phyloP scores from a whole-genome alignment of 441 rosid genomes.

The Erodium chrysanthum region DNA sequence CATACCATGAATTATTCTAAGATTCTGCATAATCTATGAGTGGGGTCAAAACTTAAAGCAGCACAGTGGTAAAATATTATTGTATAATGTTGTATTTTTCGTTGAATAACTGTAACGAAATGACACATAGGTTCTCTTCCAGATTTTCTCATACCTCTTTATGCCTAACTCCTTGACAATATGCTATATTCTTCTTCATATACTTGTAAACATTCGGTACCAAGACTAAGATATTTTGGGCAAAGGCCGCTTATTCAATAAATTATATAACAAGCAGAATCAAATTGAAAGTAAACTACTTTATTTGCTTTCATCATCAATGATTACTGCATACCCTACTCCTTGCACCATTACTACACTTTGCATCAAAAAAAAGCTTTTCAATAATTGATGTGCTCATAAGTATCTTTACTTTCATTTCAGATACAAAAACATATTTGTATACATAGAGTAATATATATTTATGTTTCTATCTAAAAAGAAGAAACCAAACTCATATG shows the following conservation, averaged over 20 bases:
- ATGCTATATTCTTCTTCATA: not conserved
- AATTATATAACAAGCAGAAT: not conserved
- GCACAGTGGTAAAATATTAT: too few species aligned
- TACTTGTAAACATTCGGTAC: not conserved
- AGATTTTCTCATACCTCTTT: not conserved
- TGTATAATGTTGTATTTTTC: too few species aligned
- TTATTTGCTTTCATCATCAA: too few species aligned
- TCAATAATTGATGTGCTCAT: too few species aligned
- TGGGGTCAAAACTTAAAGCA: not conserved
- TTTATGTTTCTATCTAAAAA: constrained; percentile 28
- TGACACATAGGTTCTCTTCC: not conserved
- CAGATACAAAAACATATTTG: not conserved
- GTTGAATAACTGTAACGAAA: not conserved
- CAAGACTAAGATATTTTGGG: not conserved
- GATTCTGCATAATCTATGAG: not conserved
- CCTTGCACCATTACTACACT: too few species aligned
- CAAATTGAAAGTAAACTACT: not conserved
- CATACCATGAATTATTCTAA: not conserved
- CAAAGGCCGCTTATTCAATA: not conserved
- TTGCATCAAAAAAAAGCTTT: too few species aligned
- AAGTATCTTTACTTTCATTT: too few species aligned
- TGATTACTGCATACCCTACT: too few species aligned
- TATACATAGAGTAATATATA: not conserved
- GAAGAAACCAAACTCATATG: constrained; percentile 39
- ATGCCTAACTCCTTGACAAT: not conserved